Base-by-base conservation (phyloP, 2,329 filamentous ascomycete genomes). In the Amesomyces nigricolor region DNA sequence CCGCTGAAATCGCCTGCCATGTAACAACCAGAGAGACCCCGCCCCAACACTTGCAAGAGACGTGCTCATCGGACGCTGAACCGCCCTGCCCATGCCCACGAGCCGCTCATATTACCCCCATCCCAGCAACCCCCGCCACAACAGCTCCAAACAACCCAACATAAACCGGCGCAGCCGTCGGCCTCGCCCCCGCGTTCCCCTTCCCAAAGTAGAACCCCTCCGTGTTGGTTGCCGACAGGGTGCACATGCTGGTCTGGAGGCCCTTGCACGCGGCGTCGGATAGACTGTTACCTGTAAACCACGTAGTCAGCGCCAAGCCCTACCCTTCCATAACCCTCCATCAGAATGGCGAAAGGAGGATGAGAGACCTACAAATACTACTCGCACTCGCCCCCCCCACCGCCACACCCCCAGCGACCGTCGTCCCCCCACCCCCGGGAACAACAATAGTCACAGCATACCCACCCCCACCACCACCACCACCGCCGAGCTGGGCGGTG, bases 371-470 rank as follows among this genome's bases (percentile, higher is more conserved):
- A 68, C 81, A 85, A 45, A 85, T 73, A 17, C 75, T 74, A 1
- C 75, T 78, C 10, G 80, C 81, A 44, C 69, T 73, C 5, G 74
- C 72, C 4, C 72, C 58, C 3, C 72, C 75, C 8, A 79, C 62
- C 30, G 70, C 73, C 5, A 58, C 22, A 64, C 66, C 59, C 17
- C 39, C 60, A 3, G 73, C 74, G 13, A 82, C 74, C 2, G 80
- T 83, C 13, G 78, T 77, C 2, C 78, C 77, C 11, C 76, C 75
- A 2, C 76, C 75, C 11, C 76, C 76, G 0, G 79, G 78, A 1
- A 82, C 79, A 51, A 76, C 72, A 46, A 85, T 75, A 1, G 81
- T 84, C 16, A 84, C 80, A 17, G 71, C 78, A 54, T 76, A 79
- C 6, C 64, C 71, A 2, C 65, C 68, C 16, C 35, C 69, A 2